Percentiles rank a stretch among this genome's conserved stretches.
phyloP scores from a whole-genome alignment of 1,284 basidiomycete genomes.

The Pyrrhoderma noxium region DNA sequence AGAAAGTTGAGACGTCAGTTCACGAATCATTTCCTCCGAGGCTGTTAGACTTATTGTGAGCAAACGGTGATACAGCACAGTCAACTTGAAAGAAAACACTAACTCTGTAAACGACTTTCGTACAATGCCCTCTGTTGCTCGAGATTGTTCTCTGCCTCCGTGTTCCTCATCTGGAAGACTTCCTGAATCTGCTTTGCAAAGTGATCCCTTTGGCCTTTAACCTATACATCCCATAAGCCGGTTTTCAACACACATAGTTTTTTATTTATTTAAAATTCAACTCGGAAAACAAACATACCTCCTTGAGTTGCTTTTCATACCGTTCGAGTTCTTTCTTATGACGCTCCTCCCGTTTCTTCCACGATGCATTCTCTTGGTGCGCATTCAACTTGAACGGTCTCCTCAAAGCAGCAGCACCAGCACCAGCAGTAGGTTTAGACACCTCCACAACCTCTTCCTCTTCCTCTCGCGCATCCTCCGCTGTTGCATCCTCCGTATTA shows the following conservation, averaged over 20 bases:
- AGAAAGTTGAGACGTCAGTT: slow-evolving; percentile 47
- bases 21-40: slow-evolving; percentile 48
- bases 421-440: not conserved
- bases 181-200: slow-evolving; percentile 51
- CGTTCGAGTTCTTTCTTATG: slow-evolving; percentile 12
- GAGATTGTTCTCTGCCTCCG: slow-evolving; percentile 53
- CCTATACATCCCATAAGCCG: slow-evolving; percentile 20
- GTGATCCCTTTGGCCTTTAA: slow-evolving; percentile 35
- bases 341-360: slow-evolving; percentile 12
- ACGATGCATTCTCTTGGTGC: not conserved
- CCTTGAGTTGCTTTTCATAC: slow-evolving; percentile 17
- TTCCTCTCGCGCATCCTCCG: slow-evolving; percentile 24
- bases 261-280: slow-evolving; percentile 4
- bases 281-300: slow-evolving; percentile 18
- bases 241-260: slow-evolving; percentile 4
- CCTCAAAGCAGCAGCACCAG: too few species aligned
- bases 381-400: too few species aligned
- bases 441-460: slow-evolving; percentile 17
- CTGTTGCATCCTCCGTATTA: too few species aligned
- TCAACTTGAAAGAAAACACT: slow-evolving; percentile 12
- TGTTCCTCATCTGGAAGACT: slow-evolving; percentile 44
- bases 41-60: slow-evolving; percentile 30
- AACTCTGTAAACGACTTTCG: slow-evolving; percentile 46
- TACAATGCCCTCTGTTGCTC: slow-evolving; percentile 40
- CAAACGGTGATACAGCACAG: too few species aligned